phyloP scores from a whole-genome alignment of 768 basidiomycete genomes.

The Zangia roseola region DNA sequence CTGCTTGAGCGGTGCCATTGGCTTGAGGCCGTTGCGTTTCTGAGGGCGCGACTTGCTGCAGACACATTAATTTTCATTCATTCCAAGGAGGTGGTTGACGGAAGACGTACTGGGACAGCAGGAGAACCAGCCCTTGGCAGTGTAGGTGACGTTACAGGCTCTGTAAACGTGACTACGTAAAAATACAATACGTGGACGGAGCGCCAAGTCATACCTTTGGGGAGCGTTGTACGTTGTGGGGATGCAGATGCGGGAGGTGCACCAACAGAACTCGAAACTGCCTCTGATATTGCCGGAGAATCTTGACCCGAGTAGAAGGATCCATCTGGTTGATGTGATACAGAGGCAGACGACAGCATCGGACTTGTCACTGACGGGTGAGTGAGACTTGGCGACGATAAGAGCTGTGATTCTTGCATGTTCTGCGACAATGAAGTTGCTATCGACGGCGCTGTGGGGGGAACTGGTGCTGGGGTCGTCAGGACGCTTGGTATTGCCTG shows the following conservation, averaged over 20 bases:
- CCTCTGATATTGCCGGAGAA: slow-evolving; percentile 75
- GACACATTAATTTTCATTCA: slow-evolving; percentile 19
- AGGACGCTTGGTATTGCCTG: slow-evolving; percentile 35
- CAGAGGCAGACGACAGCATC: slow-evolving; percentile 70
- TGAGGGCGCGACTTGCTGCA: slow-evolving; percentile 38
- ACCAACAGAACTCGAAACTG: slow-evolving; percentile 43
- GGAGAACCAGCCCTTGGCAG: slow-evolving; percentile 43
- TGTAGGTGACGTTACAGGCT: slow-evolving; percentile 45
- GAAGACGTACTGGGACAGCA: slow-evolving; percentile 39
- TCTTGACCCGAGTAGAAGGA: slow-evolving; percentile 72
- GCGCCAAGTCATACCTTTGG: slow-evolving; percentile 46
- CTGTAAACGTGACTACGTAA: slow-evolving; percentile 33
- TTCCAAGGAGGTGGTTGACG: slow-evolving; percentile 6
- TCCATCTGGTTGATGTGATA: slow-evolving; percentile 59
- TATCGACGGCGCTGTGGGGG: slow-evolving; percentile 40
- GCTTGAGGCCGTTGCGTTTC: slow-evolving; percentile 39
- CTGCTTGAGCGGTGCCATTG: slow-evolving; percentile 32
- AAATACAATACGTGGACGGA: slow-evolving; percentile 13
- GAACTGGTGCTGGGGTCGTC: slow-evolving; percentile 36
- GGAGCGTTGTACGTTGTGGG: slow-evolving; percentile 47
- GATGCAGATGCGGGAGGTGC: slow-evolving; percentile 57
- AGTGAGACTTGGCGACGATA: slow-evolving; percentile 82
- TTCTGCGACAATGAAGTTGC: slow-evolving; percentile 33
- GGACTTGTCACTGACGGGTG: slow-evolving; percentile 82
- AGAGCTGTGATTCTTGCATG: slow-evolving; percentile 35